Percentiles rank a stretch among this genome's conserved stretches.
phyloP scores from a whole-genome alignment of 139 green algal species.

The Micractinium conductrix region DNA sequence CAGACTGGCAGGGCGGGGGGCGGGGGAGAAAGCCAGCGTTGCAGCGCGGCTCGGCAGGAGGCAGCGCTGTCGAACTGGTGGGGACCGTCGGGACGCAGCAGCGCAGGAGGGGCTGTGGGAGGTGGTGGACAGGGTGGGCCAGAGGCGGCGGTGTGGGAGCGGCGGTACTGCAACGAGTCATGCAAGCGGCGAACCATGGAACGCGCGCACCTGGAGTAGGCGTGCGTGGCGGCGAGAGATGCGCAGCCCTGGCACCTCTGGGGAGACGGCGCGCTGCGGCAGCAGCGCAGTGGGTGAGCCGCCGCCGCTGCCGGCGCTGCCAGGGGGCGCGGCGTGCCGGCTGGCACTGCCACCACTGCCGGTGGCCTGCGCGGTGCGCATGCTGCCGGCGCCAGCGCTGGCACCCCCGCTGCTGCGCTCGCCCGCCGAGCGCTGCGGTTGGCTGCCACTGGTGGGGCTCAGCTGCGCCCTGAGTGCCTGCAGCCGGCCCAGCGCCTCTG shows the following conservation, averaged over 20 bases:
- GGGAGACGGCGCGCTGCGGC: neutral
- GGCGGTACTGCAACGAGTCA: too few species aligned
- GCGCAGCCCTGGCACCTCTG: conserved; percentile 5
- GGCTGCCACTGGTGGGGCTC: neutral
- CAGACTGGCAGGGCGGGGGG: too few species aligned
- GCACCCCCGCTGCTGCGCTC: neutral
- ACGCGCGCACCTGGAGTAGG: conserved; percentile 18
- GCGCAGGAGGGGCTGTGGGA: too few species aligned
- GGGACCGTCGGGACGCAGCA: too few species aligned
- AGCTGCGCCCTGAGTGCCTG: neutral
- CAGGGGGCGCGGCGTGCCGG: neutral
- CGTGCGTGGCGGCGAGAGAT: conserved; percentile 8
- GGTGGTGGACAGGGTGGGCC: too few species aligned
- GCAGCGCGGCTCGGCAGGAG: too few species aligned
- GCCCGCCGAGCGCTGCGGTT: neutral
- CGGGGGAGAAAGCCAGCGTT: too few species aligned
- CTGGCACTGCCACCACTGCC: neutral
- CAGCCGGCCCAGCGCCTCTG: neutral
- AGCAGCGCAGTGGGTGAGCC: neutral
- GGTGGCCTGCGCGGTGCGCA: neutral
- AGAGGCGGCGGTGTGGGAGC: too few species aligned
- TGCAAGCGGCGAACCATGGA: too few species aligned
- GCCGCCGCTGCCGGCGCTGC: neutral
- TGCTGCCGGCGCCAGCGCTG: neutral
- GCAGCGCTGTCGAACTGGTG: too few species aligned